Evolutionary conservation across 306 rosid genomes (phyloP), one percentile per base, ranked within the genome.

Genomic region (Lathyrus sativus): DNA sequence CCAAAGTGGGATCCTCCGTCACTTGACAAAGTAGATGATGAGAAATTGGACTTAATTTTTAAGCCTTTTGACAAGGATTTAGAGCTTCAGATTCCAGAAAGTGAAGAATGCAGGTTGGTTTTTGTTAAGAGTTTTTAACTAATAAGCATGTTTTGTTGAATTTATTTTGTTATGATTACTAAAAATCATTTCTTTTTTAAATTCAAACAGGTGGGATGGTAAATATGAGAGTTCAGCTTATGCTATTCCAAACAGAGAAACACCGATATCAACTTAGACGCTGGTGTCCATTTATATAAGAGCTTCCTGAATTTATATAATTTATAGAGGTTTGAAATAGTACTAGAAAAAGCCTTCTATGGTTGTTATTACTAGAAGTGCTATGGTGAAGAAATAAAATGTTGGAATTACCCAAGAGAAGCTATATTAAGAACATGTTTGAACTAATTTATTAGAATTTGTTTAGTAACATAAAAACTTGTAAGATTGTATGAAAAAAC

Each of bases 1-100:
- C 97, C 99, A 18, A 90, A 93, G 98, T 93, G 97, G 98, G 84
- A 79, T 31, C 97, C 99, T 11, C 72, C 86, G 17, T 55, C 89
- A 18, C 87, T 88, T 0, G 95, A 88, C 19, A 45, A 78, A 83
- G 90, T 88, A 49, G 79, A 76, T 1, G 84, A 86, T 11, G 74
- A 35, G 44, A 86, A 75, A 71, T 26, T 93, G 71, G 84, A 84
- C 74, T 71, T 83, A 29, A 81, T 85, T 37, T 93, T 93, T 56
- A 74, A 84, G 81, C 81, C 77, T 1, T 93, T 88, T 35, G 66
- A 70, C 9, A 80, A 84, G 75, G 85, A 88, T 74, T 79, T 93
- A 65, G 97, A 93, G 84, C 86, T 90, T 18, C 88, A 79, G 69
- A 81, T 93, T 76, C 89, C 88, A 26, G 84, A 80, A 75, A 79